Evolutionary conservation across 805 yeast genomes (phyloP), one percentile per base, ranked within the genome.

Genomic region (Saturnispora serradocipensis): DNA sequence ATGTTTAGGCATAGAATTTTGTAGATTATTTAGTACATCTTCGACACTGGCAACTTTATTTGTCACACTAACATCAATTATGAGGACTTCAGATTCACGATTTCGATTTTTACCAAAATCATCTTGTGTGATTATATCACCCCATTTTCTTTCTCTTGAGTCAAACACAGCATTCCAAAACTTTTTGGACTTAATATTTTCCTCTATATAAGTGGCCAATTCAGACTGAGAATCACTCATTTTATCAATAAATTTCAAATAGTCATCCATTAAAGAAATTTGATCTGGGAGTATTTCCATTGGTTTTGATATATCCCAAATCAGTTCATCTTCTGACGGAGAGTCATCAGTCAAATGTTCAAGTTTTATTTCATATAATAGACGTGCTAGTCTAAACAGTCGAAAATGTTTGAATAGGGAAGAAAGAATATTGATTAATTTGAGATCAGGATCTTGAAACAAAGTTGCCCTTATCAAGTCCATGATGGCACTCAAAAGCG

Each of bases 371-470:
- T 87, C 95, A 30, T 83, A 63, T 1, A 81, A 66, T 54, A 73
- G 72, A 38, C 88, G 69, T 6, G 82, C 72, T 27, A 85, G 64
- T 52, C 79, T 71, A 8, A 66, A 62, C 28, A 74, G 70, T 5
- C 72, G 74, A 48, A 84, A 72, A 58, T 73, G 75, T 7, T 67
- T 54, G 54, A 80, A 81, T 1, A 85, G 64, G 20, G 78, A 75
- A 20, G 73, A 70, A 28, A 86, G 62, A 0, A 80, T 61, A 5
- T 72, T 68, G 5, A 82, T 71, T 1, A 84, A 69, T 5, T 73
- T 67, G 11, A 75, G 72, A 60, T 86, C 95, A 0, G 82, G 85
- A 51, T 82, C 88, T 22, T 80, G 80, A 62, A 84, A 84, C 35
- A 78, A 72, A 16, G 86, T 67, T 1, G 91, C 80, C 22, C 79